Conservation (phyloP, 306 rosid genomes). For the Purshia tridentata region DNA sequence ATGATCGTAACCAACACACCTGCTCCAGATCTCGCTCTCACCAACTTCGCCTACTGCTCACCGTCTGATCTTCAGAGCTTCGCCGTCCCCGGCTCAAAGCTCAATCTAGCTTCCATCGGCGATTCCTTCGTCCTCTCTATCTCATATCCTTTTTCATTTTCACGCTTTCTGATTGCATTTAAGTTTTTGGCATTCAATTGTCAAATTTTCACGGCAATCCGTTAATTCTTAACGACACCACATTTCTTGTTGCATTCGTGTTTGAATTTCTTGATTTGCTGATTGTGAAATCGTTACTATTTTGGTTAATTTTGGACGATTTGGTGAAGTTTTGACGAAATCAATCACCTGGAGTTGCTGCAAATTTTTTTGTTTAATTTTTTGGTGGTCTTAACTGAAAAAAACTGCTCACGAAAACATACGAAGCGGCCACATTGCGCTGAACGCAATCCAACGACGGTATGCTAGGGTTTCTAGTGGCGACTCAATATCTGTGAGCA, state of each 20-base stretch:
- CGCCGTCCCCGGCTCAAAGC: conserved; percentile 55
- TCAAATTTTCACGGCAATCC: not conserved
- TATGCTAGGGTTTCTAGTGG: conserved; percentile 73
- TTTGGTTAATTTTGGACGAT: not conserved
- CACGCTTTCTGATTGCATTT: not conserved
- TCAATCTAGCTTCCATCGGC: conserved; percentile 56
- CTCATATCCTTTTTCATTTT: conserved; percentile 58
- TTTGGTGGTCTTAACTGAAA: conserved; percentile 58
- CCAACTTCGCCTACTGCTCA: conserved; percentile 76
- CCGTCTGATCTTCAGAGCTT: conserved; percentile 62
- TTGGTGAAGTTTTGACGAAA: not conserved
- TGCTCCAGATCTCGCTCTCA: conserved; percentile 57
- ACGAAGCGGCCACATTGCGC: conserved; percentile 59
- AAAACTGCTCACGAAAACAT: conserved; percentile 67
- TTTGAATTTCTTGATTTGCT: not conserved
- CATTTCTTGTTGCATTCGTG: not conserved
- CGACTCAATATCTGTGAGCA: conserved; percentile 49
- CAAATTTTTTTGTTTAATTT: not conserved
- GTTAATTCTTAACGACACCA: not conserved
- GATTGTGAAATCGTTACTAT: not conserved
- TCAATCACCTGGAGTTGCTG: not conserved
- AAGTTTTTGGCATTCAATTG: not conserved
- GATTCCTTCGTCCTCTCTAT: conserved; percentile 72
- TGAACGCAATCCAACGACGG: conserved; percentile 85
- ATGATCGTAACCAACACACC: conserved; percentile 76